Percentiles rank a stretch among this genome's conserved stretches.
Evolutionary conservation across 192 early-diverging fungal genomes (phyloP).

Genomic region (Podochytrium sp.): DNA sequence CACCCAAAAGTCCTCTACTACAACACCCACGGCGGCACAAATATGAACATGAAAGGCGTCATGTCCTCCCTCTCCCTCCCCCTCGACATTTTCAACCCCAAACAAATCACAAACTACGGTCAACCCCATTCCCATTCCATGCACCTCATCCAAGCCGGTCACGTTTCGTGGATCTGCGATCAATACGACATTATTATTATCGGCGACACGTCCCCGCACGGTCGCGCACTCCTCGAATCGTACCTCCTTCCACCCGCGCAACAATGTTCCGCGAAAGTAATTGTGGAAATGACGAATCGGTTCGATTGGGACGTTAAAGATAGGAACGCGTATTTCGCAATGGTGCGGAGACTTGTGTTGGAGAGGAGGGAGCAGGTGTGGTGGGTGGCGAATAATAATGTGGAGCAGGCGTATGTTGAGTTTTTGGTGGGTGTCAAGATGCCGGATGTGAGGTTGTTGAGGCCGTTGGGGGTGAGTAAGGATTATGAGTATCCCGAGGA

Average conservation of each 20-base stretch:
- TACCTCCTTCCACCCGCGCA: not conserved
- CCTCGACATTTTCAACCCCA: slow-evolving; percentile 9
- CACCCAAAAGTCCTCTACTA: slow-evolving; percentile 11
- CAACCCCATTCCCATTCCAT: not conserved
- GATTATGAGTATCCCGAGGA: slow-evolving; percentile 10
- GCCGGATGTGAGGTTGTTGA: not conserved
- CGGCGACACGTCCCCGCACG: slow-evolving; percentile 28
- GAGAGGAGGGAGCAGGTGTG: not conserved
- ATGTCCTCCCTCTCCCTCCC: not conserved
- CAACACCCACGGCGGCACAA: slow-evolving; percentile 20
- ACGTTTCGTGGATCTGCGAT: slow-evolving; percentile 15
- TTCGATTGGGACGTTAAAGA: slow-evolving; percentile 25
- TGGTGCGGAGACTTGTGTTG: not conserved
- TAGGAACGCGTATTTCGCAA: slow-evolving; percentile 1
- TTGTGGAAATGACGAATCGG: slow-evolving; percentile 27
- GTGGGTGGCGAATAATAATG: slow-evolving; percentile 26
- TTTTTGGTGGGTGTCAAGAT: not conserved
- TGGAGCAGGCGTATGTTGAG: slow-evolving; percentile 17
- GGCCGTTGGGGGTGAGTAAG: not conserved
- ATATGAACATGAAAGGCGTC: slow-evolving; percentile 7
- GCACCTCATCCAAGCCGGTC: not conserved
- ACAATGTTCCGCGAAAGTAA: not conserved
- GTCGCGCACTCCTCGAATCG: slow-evolving; percentile 1
- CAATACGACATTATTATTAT: slow-evolving; percentile 16
- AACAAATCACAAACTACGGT: slow-evolving; percentile 6